Base-by-base conservation (phyloP, 2,329 filamentous ascomycete genomes). In the Monosporascus sp. region DNA sequence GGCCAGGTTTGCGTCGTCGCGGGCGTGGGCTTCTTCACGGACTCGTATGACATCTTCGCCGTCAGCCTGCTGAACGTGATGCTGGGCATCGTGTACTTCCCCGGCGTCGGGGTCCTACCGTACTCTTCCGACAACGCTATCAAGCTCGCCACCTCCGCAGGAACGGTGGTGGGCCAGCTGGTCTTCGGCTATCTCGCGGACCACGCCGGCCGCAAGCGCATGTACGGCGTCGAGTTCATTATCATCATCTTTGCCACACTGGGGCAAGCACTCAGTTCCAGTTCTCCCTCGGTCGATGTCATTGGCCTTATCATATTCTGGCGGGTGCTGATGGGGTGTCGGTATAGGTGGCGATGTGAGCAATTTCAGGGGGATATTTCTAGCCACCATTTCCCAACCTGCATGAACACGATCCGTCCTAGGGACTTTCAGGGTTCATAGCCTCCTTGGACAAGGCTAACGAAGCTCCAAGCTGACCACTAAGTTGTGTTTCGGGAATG, bases 21-120 rank as follows among this genome's bases (percentile, higher is more conserved):
- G 31, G 89, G 90, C 63, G 87, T 93, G 57, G 90, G 89, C 62
- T 94, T 95, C 82, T 94, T 94, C 72, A 93, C 89, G 17, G 90
- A 93, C 67, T 88, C 88, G 39, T 93, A 92, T 72, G 86, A 88
- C 66, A 89, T 91, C 74, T 94, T 94, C 70, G 85, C 86, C 65
- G 86, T 88, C 61, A 87, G 85, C 58, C 76, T 90, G 65, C 76
- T 87, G 58, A 89, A 87, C 27, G 79, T 81, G 57, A 90, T 92
- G 87, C 69, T 92, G 49, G 89, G 89, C 43, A 83, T 92, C 48
- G 88, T 91, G 60, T 93, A 88, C 76, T 91, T 81, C 67, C 79
- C 79, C 47, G 68, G 70, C 52, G 66, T 62, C 15, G 83, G 84
- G 18, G 74, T 74, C 36, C 87, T 92, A 65, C 86, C 88, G 14